Conservation (phyloP, 805 yeast genomes). For the Saccharomyces eubayanus region DNA sequence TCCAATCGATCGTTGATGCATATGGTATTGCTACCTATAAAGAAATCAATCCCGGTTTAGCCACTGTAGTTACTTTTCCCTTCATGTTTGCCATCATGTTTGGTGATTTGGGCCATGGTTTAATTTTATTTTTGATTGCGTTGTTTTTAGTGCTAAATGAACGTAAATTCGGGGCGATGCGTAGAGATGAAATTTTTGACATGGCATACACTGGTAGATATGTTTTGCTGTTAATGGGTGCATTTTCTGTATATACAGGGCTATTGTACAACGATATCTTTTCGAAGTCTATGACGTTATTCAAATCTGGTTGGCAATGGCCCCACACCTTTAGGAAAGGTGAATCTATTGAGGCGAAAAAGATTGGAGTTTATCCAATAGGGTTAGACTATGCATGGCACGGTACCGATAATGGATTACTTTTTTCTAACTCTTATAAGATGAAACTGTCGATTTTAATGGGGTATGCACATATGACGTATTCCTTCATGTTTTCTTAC, state of each 20-base stretch:
- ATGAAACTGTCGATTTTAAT: slow-evolving; percentile 92
- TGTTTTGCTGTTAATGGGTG: slow-evolving; percentile 84
- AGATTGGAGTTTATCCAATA: slow-evolving; percentile 62
- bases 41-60: slow-evolving; percentile 93
- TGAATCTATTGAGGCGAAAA: slow-evolving; percentile 57
- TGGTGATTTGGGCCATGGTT: slow-evolving; percentile 97
- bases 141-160: slow-evolving; percentile 65
- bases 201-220: slow-evolving; percentile 95
- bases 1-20: slow-evolving; percentile 89
- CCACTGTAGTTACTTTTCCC: slow-evolving; percentile 92
- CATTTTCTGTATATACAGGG: slow-evolving; percentile 93
- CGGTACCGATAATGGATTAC: slow-evolving; percentile 83
- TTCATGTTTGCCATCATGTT: slow-evolving; percentile 99
- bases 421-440: slow-evolving; percentile 91
- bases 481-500: slow-evolving; percentile 75
- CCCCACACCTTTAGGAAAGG: slow-evolving; percentile 67
- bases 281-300: slow-evolving; percentile 82
- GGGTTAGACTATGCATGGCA: slow-evolving; percentile 97
- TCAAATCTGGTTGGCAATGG: slow-evolving; percentile 91
- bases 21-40: slow-evolving; percentile 90
- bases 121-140: slow-evolving; percentile 70
- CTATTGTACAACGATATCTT: slow-evolving; percentile 87
- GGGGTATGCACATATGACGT: slow-evolving; percentile 94
- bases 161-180: slow-evolving; percentile 52
- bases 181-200: slow-evolving; percentile 88